phyloP scores from a whole-genome alignment of 1,139 yeast genomes.

The Martiniozyma asiatica region DNA sequence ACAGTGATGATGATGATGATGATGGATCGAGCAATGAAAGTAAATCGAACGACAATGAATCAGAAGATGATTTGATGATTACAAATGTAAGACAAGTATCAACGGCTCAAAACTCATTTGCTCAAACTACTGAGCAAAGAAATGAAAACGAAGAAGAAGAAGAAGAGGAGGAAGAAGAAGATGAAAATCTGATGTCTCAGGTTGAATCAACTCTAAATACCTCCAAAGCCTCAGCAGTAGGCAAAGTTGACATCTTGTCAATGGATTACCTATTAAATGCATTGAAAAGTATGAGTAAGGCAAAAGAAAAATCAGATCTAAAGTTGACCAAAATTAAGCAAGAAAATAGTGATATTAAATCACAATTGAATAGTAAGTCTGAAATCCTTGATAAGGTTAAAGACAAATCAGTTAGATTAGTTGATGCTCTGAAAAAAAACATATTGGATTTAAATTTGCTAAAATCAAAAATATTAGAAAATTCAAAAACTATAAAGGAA shows the following conservation, averaged over 20 bases:
- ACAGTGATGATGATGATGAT: conserved; percentile 1
- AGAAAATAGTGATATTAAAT: conserved; percentile 7
- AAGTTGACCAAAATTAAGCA: conserved; percentile 5
- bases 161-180: conserved; percentile 1
- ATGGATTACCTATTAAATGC: conserved; percentile 14
- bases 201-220: neutral
- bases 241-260: conserved; percentile 7
- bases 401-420: conserved; percentile 6
- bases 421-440: conserved; percentile 4
- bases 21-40: too few species aligned
- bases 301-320: conserved; percentile 8
- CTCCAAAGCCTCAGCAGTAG: neutral
- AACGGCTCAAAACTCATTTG: too few species aligned
- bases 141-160: neutral
- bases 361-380: conserved; percentile 6
- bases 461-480: conserved; percentile 3
- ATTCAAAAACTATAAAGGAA: conserved; percentile 5
- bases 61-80: conserved; percentile 11
- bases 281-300: conserved; percentile 12
- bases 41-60: too few species aligned
- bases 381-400: conserved; percentile 8
- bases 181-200: conserved; percentile 1
- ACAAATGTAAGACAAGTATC: conserved; percentile 7
- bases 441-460: conserved; percentile 3
- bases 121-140: too few species aligned